Conservation (phyloP, 2,329 filamentous ascomycete species). For the Colletotrichum plurivorum region DNA sequence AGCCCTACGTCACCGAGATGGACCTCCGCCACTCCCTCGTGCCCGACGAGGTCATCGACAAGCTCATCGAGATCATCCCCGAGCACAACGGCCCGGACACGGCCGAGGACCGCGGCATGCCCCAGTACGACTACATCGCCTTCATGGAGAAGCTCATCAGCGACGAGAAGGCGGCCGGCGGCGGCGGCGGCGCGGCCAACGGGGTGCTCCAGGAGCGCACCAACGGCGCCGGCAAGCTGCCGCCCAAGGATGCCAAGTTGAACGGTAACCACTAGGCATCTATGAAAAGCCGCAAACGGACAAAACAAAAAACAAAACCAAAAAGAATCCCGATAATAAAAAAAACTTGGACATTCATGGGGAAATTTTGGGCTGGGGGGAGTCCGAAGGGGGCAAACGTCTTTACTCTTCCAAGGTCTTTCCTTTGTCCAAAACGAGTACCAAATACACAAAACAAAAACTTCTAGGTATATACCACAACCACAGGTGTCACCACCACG, state of each 20-base stretch:
- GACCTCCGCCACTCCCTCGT: slow-evolving; percentile 95
- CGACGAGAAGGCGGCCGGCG: slow-evolving; percentile 50
- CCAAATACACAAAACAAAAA: slow-evolving; percentile 5
- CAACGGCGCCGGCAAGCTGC: slow-evolving; percentile 50
- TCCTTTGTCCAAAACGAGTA: slow-evolving; percentile 18
- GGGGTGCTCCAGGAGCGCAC: slow-evolving; percentile 53
- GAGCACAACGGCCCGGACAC: slow-evolving; percentile 86
- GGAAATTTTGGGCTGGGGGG: not conserved
- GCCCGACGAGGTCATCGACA: slow-evolving; percentile 96
- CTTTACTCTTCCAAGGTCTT: slow-evolving; percentile 8
- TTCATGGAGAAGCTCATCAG: slow-evolving; percentile 93
- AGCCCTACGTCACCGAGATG: slow-evolving; percentile 98
- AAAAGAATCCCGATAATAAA: not conserved
- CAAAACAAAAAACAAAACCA: not conserved
- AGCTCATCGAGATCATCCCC: slow-evolving; percentile 90
- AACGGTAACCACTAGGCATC: slow-evolving; percentile 50
- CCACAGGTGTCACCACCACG: not conserved
- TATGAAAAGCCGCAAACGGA: not conserved
- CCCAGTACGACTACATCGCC: slow-evolving; percentile 95
- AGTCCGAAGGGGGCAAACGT: not conserved
- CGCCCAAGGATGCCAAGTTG: slow-evolving; percentile 50
- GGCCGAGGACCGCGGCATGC: slow-evolving; percentile 84
- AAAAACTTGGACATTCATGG: slow-evolving; percentile 4
- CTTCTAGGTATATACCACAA: slow-evolving; percentile 1
- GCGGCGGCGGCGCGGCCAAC: slow-evolving; percentile 46